These are phyloP conservation scores for Jacaranda mimosifolia DNA, from an alignment of 257 asterid genomes.

Conservation along the genomic window DNA sequence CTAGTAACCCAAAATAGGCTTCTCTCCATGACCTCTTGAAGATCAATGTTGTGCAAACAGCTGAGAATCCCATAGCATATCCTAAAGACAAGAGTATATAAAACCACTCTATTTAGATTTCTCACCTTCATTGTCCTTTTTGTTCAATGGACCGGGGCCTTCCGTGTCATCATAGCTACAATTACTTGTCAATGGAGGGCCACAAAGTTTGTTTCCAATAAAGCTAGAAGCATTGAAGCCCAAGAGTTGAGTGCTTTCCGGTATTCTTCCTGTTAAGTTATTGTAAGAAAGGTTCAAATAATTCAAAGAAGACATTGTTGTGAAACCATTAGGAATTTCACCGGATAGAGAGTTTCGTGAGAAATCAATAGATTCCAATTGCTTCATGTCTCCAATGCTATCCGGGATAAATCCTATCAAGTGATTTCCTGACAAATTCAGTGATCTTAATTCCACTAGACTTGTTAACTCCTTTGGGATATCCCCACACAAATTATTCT, in stretches of 20 bases:
- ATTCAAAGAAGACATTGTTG: conserved; percentile 13
- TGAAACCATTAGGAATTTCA: conserved; percentile 39
- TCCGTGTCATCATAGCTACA: conserved; percentile 14
- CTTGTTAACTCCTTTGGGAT: conserved; percentile 44
- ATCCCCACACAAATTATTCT: conserved; percentile 39
- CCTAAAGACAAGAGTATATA: conserved; percentile 29
- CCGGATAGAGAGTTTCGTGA: conserved; percentile 45
- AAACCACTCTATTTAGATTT: conserved; percentile 15
- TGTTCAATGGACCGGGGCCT: not conserved
- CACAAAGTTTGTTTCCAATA: conserved; percentile 43
- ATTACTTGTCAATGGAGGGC: conserved; percentile 30
- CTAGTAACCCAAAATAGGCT: not conserved
- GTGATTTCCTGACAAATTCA: conserved; percentile 43
- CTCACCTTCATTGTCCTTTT: not conserved
- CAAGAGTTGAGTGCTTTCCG: conserved; percentile 35
- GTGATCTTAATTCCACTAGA: conserved; percentile 38
- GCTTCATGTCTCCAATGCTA: conserved; percentile 41
- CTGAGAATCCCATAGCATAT: conserved; percentile 32
- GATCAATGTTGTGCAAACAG: conserved; percentile 8
- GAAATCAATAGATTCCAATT: conserved; percentile 43
- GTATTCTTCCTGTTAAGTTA: conserved; percentile 44
- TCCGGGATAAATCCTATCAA: conserved; percentile 37
- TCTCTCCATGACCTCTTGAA: conserved; percentile 29
- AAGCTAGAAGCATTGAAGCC: conserved; percentile 29
- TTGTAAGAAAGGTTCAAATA: conserved; percentile 41